These are phyloP conservation scores for Chimonanthus salicifolius DNA, from an alignment of 164 flowering plant species.

Conservation along the genomic window DNA sequence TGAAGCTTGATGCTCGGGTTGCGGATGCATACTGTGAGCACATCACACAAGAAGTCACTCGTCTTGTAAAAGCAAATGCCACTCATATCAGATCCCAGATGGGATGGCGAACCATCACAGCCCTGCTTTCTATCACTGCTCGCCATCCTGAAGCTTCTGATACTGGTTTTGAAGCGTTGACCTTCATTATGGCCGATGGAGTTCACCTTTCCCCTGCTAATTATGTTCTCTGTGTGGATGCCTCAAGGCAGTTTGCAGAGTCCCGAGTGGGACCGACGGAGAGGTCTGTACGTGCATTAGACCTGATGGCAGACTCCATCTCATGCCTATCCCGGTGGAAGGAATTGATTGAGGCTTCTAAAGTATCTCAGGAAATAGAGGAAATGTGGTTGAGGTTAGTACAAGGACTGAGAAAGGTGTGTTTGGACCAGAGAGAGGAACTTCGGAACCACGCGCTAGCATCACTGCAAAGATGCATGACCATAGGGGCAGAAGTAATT, in stretches of 20 bases:
- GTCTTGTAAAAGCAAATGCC: constrained; percentile 38
- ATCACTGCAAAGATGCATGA: constrained; percentile 29
- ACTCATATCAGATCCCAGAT: constrained; percentile 32
- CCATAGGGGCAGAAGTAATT: constrained; percentile 22
- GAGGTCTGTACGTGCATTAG: constrained; percentile 32
- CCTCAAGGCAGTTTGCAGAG: constrained; percentile 38
- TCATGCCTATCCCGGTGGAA: constrained; percentile 28
- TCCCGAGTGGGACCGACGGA: constrained; percentile 31
- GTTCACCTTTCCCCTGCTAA: constrained; percentile 30
- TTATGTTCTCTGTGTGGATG: constrained; percentile 33
- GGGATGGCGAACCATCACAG: constrained; percentile 40
- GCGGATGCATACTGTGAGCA: constrained; percentile 47
- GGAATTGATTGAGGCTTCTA: constrained; percentile 26
- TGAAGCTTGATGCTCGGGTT: constrained; percentile 41
- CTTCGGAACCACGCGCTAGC: constrained; percentile 32
- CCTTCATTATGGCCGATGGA: constrained; percentile 33
- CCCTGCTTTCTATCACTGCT: constrained; percentile 39
- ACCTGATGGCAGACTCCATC: constrained; percentile 36
- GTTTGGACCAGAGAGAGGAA: constrained; percentile 40
- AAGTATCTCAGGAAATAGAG: constrained; percentile 25
- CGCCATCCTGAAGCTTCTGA: constrained; percentile 43
- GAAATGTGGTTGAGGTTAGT: constrained; percentile 40
- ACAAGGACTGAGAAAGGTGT: constrained; percentile 31
- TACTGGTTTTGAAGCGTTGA: constrained; percentile 35
- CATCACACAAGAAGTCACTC: constrained; percentile 35